Base-by-base conservation (phyloP, 306 rosid genomes). In the Acacia confusa region DNA sequence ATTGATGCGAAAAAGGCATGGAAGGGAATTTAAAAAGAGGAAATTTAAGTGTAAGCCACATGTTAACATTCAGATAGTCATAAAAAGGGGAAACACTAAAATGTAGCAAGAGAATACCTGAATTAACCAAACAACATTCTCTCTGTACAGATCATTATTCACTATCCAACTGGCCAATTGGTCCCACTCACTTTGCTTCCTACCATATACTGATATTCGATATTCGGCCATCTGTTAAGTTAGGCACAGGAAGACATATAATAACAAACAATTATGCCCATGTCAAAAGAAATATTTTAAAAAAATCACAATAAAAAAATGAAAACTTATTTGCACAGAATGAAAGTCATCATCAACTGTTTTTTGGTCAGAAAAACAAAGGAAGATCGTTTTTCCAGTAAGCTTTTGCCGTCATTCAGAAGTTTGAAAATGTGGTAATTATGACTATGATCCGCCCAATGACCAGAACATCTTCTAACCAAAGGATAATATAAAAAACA, bases 141-240 rank as follows among this genome's bases (percentile, higher is more conserved):
- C 91, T 76, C 92, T 87, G 89, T 92, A 89, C 81, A 92, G 74
- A 69, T 92, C 92, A 78, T 90, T 90, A 81, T 92, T 92, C 78
- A 92, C 90, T 85, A 92, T 89, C 97, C 97, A 92, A 84, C 97
- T 92, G 41, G 97, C 94, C 83, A 90, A 82, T 84, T 92, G 93
- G 79, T 92, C 97, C 97, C 97, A 92, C 87, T 90, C 97, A 74
- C 97, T 92, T 81, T 90, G 94, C 90, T 92, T 92, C 87, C 97
- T 89, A 78, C 97, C 97, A 82, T 92, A 90, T 83, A 92, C 90
- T 78, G 97, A 92, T 81, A 92, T 34, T 78, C 97, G 83, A 82
- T 92, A 92, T 57, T 92, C 97, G 30, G 97, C 97, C 97, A 92
- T 92, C 97, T 92, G 91, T 83, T 85, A 22, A 65, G 48, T 38